phyloP scores from a whole-genome alignment of 164 flowering plant genomes.

The Euptelea pleiosperma region DNA sequence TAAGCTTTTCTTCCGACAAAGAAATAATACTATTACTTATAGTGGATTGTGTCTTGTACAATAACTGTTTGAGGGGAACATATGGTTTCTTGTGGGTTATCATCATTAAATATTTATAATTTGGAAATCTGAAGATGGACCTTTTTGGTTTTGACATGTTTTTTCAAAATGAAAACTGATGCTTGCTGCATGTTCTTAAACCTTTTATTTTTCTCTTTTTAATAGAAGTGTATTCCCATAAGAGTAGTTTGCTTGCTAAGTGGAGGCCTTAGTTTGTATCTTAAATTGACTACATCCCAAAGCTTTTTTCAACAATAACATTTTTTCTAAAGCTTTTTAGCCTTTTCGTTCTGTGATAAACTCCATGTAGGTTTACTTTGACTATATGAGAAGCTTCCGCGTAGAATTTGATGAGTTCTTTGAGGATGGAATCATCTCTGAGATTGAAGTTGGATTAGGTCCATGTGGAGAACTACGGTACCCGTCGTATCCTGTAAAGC shows the following conservation, averaged over 20 bases:
- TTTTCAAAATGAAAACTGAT: background rate
- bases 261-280: background rate
- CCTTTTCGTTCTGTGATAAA: too few relatives aligned
- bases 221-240: background rate
- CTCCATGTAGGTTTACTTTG: slow-evolving; percentile 71
- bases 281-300: background rate
- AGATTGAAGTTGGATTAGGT: slow-evolving; percentile 83
- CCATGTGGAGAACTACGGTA: slow-evolving; percentile 91
- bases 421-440: slow-evolving; percentile 61
- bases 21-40: too few relatives aligned
- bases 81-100: too few relatives aligned
- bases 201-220: background rate
- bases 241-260: background rate
- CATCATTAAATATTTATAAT: too few relatives aligned
- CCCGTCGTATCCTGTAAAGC: slow-evolving; percentile 71
- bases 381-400: slow-evolving; percentile 90
- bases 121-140: too few relatives aligned
- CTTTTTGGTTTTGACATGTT: background rate
- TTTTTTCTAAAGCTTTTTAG: too few relatives aligned
- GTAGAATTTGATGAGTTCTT: slow-evolving; percentile 82
- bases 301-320: background rate
- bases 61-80: too few relatives aligned
- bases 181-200: background rate
- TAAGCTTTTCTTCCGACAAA: too few relatives aligned
- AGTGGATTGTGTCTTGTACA: too few relatives aligned